Base-by-base conservation (phyloP, 495 filamentous ascomycete genomes). In the Penicillium arizonense region DNA sequence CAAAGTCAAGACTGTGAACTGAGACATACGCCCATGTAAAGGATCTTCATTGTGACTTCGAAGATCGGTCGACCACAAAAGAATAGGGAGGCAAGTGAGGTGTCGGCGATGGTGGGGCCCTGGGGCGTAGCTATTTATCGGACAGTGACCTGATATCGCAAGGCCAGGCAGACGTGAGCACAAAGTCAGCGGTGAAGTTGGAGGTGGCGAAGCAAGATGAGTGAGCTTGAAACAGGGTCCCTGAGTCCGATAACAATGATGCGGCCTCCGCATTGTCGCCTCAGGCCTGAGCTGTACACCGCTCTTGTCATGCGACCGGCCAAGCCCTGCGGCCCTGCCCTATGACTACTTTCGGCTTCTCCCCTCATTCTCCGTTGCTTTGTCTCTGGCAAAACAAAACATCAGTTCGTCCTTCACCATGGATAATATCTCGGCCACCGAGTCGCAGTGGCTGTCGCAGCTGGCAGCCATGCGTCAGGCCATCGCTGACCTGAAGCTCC, bases 21-120 rank as follows among this genome's bases (percentile, higher is more conserved):
- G 28, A 33, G 18, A 70, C 85, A 55, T 85, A 96, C 91, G 52
- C 91, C 91, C 62, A 96, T 89, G 75, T 96, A 96, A 75, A 88
- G 82, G 62, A 97, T 77, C 83, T 96, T 96, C 93, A 97, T 96
- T 70, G 52, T 84, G 75, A 68, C 71, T 56, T 61, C 44, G 59
- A 44, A 28, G 37, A 18, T 40, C 34, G 39, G 46, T 50, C 14
- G 55, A 50, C 45, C n/a, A 34, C 45, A 56, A 42, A 28, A 44
- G 37, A 33, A 48, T 21, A 42, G 40, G 47, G 50, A 21, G 43
- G 34, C 50, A 46, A 46, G 42, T 45, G 46, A 5, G 33, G 32
- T 44, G 43, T 35, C 18, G 43, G 30, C 39, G 13, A 38, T 21
- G 26, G 21, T 28, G 44, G 41, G 48, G 35, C 33, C 33, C 33